Evolutionary conservation across 345 rosid genomes (phyloP), one percentile per base, ranked within the genome.

Genomic region (Xanthoceras sorbifolium): DNA sequence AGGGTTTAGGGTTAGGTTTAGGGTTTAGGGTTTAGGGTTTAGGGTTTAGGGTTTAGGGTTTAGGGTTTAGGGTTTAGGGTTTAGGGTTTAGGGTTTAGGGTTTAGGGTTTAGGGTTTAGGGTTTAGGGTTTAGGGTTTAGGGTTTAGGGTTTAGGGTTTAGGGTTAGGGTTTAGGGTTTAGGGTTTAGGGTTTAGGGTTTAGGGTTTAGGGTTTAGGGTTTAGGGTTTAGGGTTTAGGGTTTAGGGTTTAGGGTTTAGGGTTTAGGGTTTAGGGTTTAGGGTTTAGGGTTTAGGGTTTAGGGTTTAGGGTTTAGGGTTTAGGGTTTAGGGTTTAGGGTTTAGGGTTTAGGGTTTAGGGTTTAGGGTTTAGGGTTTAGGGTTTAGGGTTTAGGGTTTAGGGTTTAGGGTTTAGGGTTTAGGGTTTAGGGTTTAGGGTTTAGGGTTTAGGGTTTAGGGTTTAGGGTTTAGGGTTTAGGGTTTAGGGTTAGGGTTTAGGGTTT

Each of bases 81-180:
- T 55, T 55, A 12, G 20, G 61, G 61, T 17, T 55, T 55, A 12
- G 20, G 61, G 61, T 17, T 55, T 55, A 12, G 20, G 61, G 61
- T 17, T 55, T 55, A 17, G 25, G 61, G 61, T 17, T 55, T 55
- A 17, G 25, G 61, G 61, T 17, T 55, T 55, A 17, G 25, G 61
- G 61, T 17, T 55, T 55, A 17, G 25, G 61, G 61, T 17, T 55
- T 55, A 17, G 25, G 61, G 61, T 17, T 55, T 55, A 17, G 25
- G 61, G 61, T 55, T 55, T 55, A 55, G 61, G 61, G 61, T 55
- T 55, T 55, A 55, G 61, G 61, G 61, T 55, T 55, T 55, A 55
- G 61, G 61, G 61, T 55, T 55, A 55, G 61, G 61, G 61, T 55
- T 55, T 55, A 55, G 61, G 61, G 61, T 55, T 55, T 55, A 55